These are phyloP conservation scores for Pyrenophora graminea DNA, from an alignment of 2,329 filamentous ascomycete genomes.

Conservation along the genomic window DNA sequence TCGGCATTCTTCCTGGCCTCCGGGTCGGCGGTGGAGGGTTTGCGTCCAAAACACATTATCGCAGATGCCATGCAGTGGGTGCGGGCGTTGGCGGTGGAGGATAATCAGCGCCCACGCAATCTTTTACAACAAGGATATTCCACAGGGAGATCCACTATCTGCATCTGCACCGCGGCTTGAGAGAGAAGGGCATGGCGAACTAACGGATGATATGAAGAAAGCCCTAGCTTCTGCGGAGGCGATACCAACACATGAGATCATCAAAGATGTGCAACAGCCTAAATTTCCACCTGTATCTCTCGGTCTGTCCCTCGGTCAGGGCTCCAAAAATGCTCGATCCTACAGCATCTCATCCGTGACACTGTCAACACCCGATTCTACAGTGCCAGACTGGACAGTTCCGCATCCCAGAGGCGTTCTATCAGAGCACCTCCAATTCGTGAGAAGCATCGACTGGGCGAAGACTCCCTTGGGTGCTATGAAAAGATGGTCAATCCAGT, in stretches of 20 bases:
- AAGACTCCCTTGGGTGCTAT: slow-evolving; percentile 55
- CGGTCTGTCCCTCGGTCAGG: slow-evolving; percentile 17
- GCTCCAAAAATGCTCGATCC: slow-evolving; percentile 18
- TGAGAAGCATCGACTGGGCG: slow-evolving; percentile 55
- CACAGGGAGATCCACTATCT: slow-evolving; percentile 12
- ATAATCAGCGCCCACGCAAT: slow-evolving; percentile 32
- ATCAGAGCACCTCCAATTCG: slow-evolving; percentile 38
- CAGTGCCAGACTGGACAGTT: slow-evolving; percentile 36
- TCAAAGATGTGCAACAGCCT: slow-evolving; percentile 8
- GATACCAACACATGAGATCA: slow-evolving; percentile 1
- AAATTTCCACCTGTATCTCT: slow-evolving; percentile 11
- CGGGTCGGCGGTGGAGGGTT: slow-evolving; percentile 54
- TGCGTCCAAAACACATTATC: slow-evolving; percentile 59
- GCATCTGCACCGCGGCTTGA: slow-evolving; percentile 2
- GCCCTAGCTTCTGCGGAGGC: slow-evolving; percentile 8
- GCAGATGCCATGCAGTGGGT: slow-evolving; percentile 40
- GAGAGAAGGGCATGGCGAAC: not conserved
- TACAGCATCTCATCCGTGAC: slow-evolving; percentile 26
- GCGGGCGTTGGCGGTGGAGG: slow-evolving; percentile 8
- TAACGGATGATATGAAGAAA: slow-evolving; percentile 5
- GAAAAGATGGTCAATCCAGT: slow-evolving; percentile 52
- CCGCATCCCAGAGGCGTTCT: slow-evolving; percentile 28
- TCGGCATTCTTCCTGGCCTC: slow-evolving; percentile 62
- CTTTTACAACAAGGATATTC: slow-evolving; percentile 23
- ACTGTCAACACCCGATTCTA: slow-evolving; percentile 27